Evolutionary conservation across 1,284 basidiomycete genomes (phyloP).

Genomic region (Fomitopsis betulina): DNA sequence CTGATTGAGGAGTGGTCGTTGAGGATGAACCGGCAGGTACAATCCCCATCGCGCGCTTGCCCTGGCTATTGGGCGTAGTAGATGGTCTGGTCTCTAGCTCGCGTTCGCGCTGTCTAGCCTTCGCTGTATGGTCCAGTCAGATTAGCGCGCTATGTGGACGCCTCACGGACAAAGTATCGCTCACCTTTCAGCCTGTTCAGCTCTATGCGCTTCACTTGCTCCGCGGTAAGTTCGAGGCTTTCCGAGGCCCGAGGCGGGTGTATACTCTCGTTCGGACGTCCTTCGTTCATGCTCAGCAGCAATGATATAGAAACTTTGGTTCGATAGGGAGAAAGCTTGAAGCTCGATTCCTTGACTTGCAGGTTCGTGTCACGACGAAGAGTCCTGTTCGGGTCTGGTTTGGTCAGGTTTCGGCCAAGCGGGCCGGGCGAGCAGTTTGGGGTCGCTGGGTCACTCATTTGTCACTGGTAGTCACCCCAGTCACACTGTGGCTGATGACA

Average conservation of each 20-base stretch:
- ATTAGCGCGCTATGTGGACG: slow-evolving; percentile 18
- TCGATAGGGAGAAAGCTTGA: too few relatives aligned
- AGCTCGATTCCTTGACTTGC: too few relatives aligned
- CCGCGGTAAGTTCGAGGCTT: slow-evolving; percentile 29
- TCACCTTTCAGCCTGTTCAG: slow-evolving; percentile 38
- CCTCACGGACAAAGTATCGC: neutral
- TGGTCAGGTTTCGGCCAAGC: too few relatives aligned
- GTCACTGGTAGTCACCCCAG: too few relatives aligned
- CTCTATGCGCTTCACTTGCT: slow-evolving; percentile 37
- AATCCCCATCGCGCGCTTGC: slow-evolving; percentile 30
- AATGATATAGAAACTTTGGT: too few relatives aligned
- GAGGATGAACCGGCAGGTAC: slow-evolving; percentile 51
- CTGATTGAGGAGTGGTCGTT: slow-evolving; percentile 47
- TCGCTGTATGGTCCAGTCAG: slow-evolving; percentile 32
- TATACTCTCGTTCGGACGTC: slow-evolving; percentile 15
- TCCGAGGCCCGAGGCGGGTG: slow-evolving; percentile 22
- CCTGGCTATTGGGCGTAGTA: slow-evolving; percentile 34
- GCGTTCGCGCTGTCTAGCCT: slow-evolving; percentile 34
- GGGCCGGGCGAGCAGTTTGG: too few relatives aligned
- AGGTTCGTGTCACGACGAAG: too few relatives aligned
- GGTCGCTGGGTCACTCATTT: too few relatives aligned
- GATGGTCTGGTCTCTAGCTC: slow-evolving; percentile 42
- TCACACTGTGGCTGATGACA: too few relatives aligned
- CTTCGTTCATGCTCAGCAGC: slow-evolving; percentile 13
- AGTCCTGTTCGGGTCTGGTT: too few relatives aligned